These are phyloP conservation scores for Leccinum subrobustum DNA, from an alignment of 1,284 basidiomycete species.

Conservation along the genomic window DNA sequence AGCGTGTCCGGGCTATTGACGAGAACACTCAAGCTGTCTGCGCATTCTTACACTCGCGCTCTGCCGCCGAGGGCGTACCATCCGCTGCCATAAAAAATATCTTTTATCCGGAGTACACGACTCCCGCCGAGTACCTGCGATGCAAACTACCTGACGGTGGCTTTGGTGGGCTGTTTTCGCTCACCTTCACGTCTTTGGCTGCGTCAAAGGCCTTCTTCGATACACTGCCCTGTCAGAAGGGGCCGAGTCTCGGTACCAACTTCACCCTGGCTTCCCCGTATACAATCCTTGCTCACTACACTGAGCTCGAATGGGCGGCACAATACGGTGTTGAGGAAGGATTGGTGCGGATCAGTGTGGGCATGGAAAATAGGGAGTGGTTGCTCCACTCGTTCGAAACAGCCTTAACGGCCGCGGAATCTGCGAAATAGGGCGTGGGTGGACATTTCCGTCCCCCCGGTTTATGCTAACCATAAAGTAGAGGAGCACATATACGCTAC, in stretches of 20 bases:
- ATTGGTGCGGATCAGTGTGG: slow-evolving; percentile 88
- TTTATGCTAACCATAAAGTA: neutral
- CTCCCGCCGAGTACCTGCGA: slow-evolving; percentile 69
- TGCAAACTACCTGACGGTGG: slow-evolving; percentile 66
- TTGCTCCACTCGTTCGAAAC: slow-evolving; percentile 63
- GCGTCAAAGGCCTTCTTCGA: slow-evolving; percentile 90
- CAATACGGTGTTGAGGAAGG: slow-evolving; percentile 83
- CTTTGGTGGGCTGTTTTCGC: slow-evolving; percentile 90
- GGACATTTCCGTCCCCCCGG: neutral
- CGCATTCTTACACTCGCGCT: slow-evolving; percentile 69
- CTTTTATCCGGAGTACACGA: slow-evolving; percentile 88
- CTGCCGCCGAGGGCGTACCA: slow-evolving; percentile 39
- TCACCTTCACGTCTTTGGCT: slow-evolving; percentile 74
- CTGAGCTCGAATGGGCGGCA: slow-evolving; percentile 91
- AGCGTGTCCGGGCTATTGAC: slow-evolving; percentile 79
- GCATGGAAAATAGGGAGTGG: slow-evolving; percentile 75
- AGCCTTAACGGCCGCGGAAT: slow-evolving; percentile 73
- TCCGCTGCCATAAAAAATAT: slow-evolving; percentile 71
- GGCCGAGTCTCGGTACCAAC: slow-evolving; percentile 93
- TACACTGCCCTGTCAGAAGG: slow-evolving; percentile 80
- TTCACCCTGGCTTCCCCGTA: slow-evolving; percentile 95
- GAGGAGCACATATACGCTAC: neutral
- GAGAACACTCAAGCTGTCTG: slow-evolving; percentile 82
- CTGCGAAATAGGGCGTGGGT: slow-evolving; percentile 8
- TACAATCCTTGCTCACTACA: slow-evolving; percentile 90